Evolutionary conservation across 768 basidiomycete species (phyloP), one percentile per base, ranked within the genome.

Genomic region (Favolaschia claudopus): DNA sequence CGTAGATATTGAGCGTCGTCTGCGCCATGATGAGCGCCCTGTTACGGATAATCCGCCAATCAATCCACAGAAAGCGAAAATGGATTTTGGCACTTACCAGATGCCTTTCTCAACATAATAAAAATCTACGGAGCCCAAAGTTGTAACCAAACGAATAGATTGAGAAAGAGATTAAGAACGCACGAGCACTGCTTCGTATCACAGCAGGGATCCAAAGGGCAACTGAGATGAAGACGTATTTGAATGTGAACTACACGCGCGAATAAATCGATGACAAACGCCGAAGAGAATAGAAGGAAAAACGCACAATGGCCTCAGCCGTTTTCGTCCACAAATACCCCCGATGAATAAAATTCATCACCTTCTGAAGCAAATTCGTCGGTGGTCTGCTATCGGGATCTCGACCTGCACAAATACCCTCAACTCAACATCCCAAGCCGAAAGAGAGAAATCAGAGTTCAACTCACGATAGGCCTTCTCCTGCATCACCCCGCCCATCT

Each of bases 1-100:
- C 78, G 63, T 80, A 86, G 32, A 86, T 77, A 42, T 81, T 84
- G 49, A 86, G 56, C 14, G 82, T 84, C 1, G 82, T 85, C 63
- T 87, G 86, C 0, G 83, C 80, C 82, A 85, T 86, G 65, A 87
- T 84, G 44, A 86, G 70, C 5, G 83, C 83, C 84, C 83, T 77
- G 37, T 6, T 32, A n/a, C 6, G 13, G 17, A 29, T 48, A 46
- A n/a, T n/a, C n/a, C n/a, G n/a, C n/a, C 5, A 65, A 24, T 28
- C 32, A 32, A 17, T 12, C 5, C 19, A 28, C 29, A n/a, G 9
- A 39, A 27, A 32, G 15, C 27, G 14, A 1, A 1, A 28, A 42
- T 2, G 37, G 14, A 28, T 25, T 8, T 17, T 3, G 13, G 4
- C 10, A 49, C 75, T 43, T 55, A 79, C 79, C 81, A 86, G 5